phyloP scores from a whole-genome alignment of 176 grass and related monocot species.

The Aegilops sharonensis region DNA sequence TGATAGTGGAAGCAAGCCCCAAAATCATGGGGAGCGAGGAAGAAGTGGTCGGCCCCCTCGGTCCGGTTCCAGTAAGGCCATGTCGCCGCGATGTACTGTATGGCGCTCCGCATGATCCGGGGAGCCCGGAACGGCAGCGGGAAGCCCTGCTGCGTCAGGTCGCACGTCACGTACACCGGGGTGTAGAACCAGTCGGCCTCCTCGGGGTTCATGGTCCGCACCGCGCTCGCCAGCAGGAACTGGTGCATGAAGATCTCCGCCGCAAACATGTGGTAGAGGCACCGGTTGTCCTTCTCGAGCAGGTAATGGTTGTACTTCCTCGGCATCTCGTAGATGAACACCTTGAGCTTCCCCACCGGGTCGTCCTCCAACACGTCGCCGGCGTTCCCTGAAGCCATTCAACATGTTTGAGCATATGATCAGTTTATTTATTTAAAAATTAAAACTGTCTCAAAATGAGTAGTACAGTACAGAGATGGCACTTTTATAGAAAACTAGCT shows the following conservation, averaged over 20 bases:
- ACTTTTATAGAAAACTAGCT: not conserved
- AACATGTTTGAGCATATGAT: not conserved
- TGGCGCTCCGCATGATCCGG: slow-evolving; percentile 64
- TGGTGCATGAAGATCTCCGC: slow-evolving; percentile 78
- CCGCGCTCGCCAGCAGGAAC: slow-evolving; percentile 54
- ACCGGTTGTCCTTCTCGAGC: slow-evolving; percentile 50
- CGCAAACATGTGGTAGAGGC: slow-evolving; percentile 66
- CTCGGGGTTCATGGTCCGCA: slow-evolving; percentile 49
- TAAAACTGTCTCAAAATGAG: not conserved
- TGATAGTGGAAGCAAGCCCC: slow-evolving; percentile 66
- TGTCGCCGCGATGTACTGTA: slow-evolving; percentile 36
- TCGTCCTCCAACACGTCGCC: slow-evolving; percentile 51
- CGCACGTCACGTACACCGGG: slow-evolving; percentile 60
- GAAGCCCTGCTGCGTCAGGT: slow-evolving; percentile 53
- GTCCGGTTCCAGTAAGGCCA: slow-evolving; percentile 76
- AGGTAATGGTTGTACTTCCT: slow-evolving; percentile 63
- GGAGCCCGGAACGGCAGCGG: slow-evolving; percentile 62
- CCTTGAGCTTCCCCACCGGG: slow-evolving; percentile 66
- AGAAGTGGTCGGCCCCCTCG: slow-evolving; percentile 55
- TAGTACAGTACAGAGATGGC: too few relatives aligned
- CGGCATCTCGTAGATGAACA: slow-evolving; percentile 64
- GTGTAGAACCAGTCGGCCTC: slow-evolving; percentile 76
- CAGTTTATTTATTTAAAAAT: too few relatives aligned
- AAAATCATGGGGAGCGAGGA: slow-evolving; percentile 52
- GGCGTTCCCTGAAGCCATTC: not conserved